Base-by-base conservation (phyloP, 1,284 basidiomycete species). In the Rhodotorula sp. region DNA sequence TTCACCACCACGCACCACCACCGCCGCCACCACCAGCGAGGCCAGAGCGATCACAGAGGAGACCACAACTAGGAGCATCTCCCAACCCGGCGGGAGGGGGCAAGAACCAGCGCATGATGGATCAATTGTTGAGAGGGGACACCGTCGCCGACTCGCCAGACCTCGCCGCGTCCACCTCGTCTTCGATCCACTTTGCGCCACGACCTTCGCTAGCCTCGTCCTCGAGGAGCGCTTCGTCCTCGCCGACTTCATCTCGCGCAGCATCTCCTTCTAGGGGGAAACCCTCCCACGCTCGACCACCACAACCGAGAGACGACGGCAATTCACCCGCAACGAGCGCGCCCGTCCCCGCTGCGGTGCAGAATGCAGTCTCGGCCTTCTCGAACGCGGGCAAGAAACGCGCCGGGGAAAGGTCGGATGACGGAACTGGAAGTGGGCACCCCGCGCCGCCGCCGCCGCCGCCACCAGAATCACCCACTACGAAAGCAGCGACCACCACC, bases 311-410 rank as follows among this genome's bases (percentile, higher is more conserved):
- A 49, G 48, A 49, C 18, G 48, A 14, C 48, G 48, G 20, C 48
- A 45, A 10, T 60, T 51, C 53, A 55, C 51, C 20, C 55, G 30
- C 45, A 57, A 45, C 30, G 55, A 66, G 20, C 30, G 48, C 62
- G 4, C 54, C 59, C 46, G 59, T 62, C 4, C 69, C 68, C n/a
- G 20, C 48, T 10, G 67, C 69, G 1, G 61, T 75, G 14, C 59
- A 44, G 42, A 54, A 71, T 24, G 74, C 72, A 30, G 64, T 75
- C 51, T 66, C 66, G 12, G 71, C 74, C 20, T 75, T 75, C 57
- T 68, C 69, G 8, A 30, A 22, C 42, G 72, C 71, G 3, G 74
- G 74, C 22, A 55, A 53, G 7, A 56, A 66, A 2, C 62, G 72
- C n/a, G 69, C 69, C 7, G 70, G 73, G 73, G 51, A 71, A 75